These are phyloP conservation scores for Crithidia bombi DNA, from an alignment of 208 protist genomes.

Conservation along the genomic window DNA sequence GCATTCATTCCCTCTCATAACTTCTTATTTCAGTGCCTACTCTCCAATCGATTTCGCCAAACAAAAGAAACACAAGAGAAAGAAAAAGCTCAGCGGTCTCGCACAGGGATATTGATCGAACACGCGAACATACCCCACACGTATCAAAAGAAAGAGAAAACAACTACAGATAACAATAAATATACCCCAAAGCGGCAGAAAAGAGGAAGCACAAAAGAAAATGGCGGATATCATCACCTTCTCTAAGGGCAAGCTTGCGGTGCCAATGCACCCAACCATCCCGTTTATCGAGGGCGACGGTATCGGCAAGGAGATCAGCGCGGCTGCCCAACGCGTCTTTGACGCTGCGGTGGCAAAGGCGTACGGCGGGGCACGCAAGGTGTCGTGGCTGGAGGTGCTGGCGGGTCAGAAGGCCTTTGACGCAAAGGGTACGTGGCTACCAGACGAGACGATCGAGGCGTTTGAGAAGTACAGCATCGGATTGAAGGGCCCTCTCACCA, in stretches of 20 bases:
- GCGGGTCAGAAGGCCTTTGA: constrained; percentile 46
- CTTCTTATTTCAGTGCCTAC: no score
- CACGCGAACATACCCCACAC: no score
- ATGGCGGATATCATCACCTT: constrained; percentile 32
- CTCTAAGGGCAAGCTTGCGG: constrained; percentile 21
- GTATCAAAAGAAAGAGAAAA: constrained; percentile 1
- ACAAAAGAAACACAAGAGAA: no score
- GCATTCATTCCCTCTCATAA: no score
- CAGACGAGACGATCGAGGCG: constrained; percentile 44
- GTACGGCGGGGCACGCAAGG: constrained; percentile 34
- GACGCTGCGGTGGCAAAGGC: constrained; percentile 48
- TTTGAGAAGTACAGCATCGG: constrained; percentile 42
- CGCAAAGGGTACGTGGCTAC: constrained; percentile 32
- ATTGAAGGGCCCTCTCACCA: constrained; percentile 49
- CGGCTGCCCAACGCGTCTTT: constrained; percentile 35
- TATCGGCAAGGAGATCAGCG: constrained; percentile 51
- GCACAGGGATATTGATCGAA: no score
- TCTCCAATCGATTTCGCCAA: no score
- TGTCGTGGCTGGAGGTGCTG: constrained; percentile 52
- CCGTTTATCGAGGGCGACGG: constrained; percentile 62
- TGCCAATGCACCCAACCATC: constrained; percentile 45
- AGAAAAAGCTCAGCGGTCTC: no score
- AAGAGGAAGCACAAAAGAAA: no score
- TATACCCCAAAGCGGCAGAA: background rate
- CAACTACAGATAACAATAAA: background rate